Evolutionary conservation across 768 basidiomycete genomes (phyloP), one percentile per base, ranked within the genome.

Genomic region (Pulveroboletus sp.): DNA sequence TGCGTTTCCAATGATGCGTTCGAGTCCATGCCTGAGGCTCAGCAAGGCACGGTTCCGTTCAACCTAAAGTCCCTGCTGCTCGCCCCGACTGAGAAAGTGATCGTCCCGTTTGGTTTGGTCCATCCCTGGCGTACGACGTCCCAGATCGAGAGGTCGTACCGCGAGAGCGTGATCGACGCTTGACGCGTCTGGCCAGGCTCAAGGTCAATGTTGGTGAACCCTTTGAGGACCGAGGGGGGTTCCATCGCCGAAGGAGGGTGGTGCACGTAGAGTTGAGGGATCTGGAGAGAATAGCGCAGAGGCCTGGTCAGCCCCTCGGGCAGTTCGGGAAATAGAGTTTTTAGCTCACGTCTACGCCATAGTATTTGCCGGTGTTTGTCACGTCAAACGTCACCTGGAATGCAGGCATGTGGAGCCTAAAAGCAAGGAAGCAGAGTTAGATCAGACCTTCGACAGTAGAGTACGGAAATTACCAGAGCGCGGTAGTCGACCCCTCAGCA

Each of bases 101-200:
- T 82, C 35, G 62, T 73, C 2, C 88, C 89, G 2, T 67, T 59
- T 1, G 90, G 89, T 55, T 77, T 80, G 53, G 72, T 71, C 89
- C 91, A 93, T 3, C 85, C 81, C 65, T 93, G 90, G 22, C 73
- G 71, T 10, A 67, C 76, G 2, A 77, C 78, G 64, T 92, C 86
- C 91, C 89, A 92, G 47, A 88, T 75, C 19, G 81, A 85, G 57
- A 89, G 58, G 55, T 86, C 83, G 57, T 87, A 82, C 30, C 84
- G 73, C 13, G 86, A 82, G 27, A 90, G 70, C 8, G 72, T 76
- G 56, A 90, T 74, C 6, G 71, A 74, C 2, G 82, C 80, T 8
- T 53, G 63, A 49, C 63, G 63, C 22, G 62, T 74, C 60, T 82
- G 63, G 2, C 79, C 79, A 1, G 81, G 74, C 2, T 58, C 43